Evolutionary conservation across 768 basidiomycete species (phyloP).

Genomic region (Mycena rebaudengoi): DNA sequence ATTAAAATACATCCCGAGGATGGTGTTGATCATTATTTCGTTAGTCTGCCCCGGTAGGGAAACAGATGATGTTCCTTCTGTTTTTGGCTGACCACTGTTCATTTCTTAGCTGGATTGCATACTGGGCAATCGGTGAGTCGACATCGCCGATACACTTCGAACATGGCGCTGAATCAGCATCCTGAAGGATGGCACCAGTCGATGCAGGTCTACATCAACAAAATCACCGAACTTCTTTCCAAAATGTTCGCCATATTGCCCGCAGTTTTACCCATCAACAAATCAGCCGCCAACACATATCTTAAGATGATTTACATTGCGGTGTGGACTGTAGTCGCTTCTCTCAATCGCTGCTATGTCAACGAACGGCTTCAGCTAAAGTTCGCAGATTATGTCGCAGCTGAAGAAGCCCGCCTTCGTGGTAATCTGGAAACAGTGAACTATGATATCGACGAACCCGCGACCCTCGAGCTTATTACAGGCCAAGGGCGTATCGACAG

Average conservation of each 20-base stretch:
- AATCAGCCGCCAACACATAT: conserved; percentile 3
- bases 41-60: no score
- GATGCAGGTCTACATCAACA: no score
- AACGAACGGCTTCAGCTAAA: conserved; percentile 6
- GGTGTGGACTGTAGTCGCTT: background rate
- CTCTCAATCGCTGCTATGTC: background rate
- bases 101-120: no score
- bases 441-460: conserved; percentile 17
- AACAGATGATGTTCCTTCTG: no score
- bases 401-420: conserved; percentile 19
- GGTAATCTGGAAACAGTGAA: conserved; percentile 22
- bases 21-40: no score
- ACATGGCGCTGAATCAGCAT: no score
- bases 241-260: conserved; percentile 21
- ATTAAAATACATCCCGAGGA: no score
- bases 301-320: background rate
- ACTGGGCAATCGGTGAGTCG: no score
- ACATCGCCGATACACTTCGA: no score
- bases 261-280: conserved; percentile 4
- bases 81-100: no score
- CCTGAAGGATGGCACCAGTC: no score
- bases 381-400: conserved; percentile 9
- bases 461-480: conserved; percentile 15
- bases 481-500: conserved; percentile 22
- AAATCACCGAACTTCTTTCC: no score